Base-by-base conservation (phyloP, 2,329 filamentous ascomycete genomes). In the Diaporthe destruens region DNA sequence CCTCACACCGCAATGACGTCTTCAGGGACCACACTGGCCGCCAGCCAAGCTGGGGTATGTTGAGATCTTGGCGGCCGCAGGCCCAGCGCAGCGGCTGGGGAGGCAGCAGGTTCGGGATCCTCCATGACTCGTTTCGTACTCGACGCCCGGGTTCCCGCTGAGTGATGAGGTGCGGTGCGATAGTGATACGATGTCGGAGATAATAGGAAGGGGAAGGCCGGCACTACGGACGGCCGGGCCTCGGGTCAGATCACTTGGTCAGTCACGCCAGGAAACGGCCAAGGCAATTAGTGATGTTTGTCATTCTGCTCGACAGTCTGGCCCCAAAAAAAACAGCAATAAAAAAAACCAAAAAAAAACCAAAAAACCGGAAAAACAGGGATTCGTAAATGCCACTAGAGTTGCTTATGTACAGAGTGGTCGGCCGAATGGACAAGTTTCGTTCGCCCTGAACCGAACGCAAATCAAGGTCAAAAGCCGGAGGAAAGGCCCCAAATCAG, bases 181-280 rank as follows among this genome's bases (percentile, higher is more conserved):
- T 25, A 16, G 61, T 66, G 61, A 66, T 66, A 66, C 61, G 47
- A 66, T 66, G 61, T 66, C 61, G 61, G 61, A 39, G 47, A 66
- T 53, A 39, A 16, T 51, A 36, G 61, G 61, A 65, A 32, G 44
- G 59, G 20, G 20, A 36, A 44, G n/a, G 23, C 39, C 47, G 61
- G 44, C 32, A 12, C 49, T 20, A 34, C 29, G 44, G 29, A 5
- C 16, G 32, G 44, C 23, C 61, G 32, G 23, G 25, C 57, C 39
- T 61, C 61, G 61, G 61, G 44, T 49, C 61, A 39, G 25, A 12
- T 53, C 44, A 66, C 23, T 63, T 9, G 32, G 61, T 36, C 32
- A 66, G 47, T 53, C 61, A 66, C 61, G 47, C 32, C 29, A 53
- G 7, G 20, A 42, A 42, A 9, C 16, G 56, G 23, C 12, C 39